Evolutionary conservation across 2,329 filamentous ascomycete species (phyloP).

Genomic region (Bisporella sp.): DNA sequence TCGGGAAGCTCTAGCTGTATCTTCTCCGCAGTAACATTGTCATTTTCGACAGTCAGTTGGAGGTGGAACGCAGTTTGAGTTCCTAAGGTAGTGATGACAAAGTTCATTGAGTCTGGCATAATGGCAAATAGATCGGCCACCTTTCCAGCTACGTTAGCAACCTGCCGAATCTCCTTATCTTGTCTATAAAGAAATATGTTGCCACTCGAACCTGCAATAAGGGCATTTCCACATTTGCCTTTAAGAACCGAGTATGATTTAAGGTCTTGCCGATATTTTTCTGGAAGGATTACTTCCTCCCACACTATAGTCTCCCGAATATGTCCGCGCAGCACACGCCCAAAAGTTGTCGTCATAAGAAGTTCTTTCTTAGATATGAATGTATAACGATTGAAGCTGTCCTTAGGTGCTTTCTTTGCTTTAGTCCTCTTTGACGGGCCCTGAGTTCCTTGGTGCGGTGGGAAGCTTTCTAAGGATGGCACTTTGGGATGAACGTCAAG

Average conservation of each 20-base stretch:
- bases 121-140: constrained; percentile 27
- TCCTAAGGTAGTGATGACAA: constrained; percentile 28
- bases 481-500: background rate
- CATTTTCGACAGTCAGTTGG: constrained; percentile 15
- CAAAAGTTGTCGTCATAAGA: constrained; percentile 52
- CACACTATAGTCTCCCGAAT: constrained; percentile 15
- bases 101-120: constrained; percentile 6
- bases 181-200: constrained; percentile 19
- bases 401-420: constrained; percentile 30
- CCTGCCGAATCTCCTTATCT: constrained; percentile 7
- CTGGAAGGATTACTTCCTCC: constrained; percentile 23
- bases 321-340: constrained; percentile 46
- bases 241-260: constrained; percentile 40
- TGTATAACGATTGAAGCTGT: constrained; percentile 54
- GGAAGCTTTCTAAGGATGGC: background rate
- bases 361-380: constrained; percentile 49
- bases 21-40: background rate
- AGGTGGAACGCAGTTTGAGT: constrained; percentile 23
- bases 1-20: constrained; percentile 23
- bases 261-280: constrained; percentile 30
- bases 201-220: constrained; percentile 39
- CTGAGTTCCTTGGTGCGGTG: background rate
- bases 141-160: constrained; percentile 19
- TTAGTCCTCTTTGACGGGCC: constrained; percentile 16
- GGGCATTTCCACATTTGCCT: constrained; percentile 30